Percentiles rank a stretch among this genome's conserved stretches.
These are phyloP conservation scores for Spatholobus suberectus DNA, from an alignment of 306 rosid species.

Conservation along the genomic window DNA sequence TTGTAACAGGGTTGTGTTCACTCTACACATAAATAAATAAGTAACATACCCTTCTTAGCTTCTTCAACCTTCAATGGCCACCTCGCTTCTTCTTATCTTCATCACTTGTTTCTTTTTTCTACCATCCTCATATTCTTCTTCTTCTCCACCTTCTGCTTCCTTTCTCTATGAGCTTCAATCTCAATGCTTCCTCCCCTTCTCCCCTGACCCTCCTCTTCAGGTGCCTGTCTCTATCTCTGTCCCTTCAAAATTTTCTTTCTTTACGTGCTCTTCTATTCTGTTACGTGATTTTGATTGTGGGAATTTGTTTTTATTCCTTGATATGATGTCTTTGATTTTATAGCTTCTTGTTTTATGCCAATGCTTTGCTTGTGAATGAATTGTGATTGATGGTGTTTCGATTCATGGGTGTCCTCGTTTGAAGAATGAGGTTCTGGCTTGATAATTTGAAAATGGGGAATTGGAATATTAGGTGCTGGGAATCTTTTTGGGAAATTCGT, in stretches of 20 bases:
- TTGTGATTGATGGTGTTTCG: constrained; percentile 28
- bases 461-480: constrained; percentile 34
- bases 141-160: constrained; percentile 41
- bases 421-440: constrained; percentile 30
- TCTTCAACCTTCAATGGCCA: constrained; percentile 49
- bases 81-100: constrained; percentile 45
- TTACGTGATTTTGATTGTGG: constrained; percentile 7
- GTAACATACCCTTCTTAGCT: constrained; percentile 17
- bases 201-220: constrained; percentile 67
- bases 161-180: constrained; percentile 63
- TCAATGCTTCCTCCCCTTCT: constrained; percentile 62
- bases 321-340: constrained; percentile 29
- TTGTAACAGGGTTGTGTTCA: not conserved
- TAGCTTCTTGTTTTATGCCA: not conserved
- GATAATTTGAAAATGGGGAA: constrained; percentile 31
- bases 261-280: not conserved
- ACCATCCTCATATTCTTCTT: constrained; percentile 37
- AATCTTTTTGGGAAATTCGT: constrained; percentile 3
- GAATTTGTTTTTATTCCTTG: not conserved
- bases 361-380: not conserved
- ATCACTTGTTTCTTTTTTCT: constrained; percentile 41
- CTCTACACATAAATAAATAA: not conserved
- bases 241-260: not conserved
- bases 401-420: constrained; percentile 16
- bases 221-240: constrained; percentile 35